phyloP scores from a whole-genome alignment of 148 eudicot genomes.

The Diospyros kaki region DNA sequence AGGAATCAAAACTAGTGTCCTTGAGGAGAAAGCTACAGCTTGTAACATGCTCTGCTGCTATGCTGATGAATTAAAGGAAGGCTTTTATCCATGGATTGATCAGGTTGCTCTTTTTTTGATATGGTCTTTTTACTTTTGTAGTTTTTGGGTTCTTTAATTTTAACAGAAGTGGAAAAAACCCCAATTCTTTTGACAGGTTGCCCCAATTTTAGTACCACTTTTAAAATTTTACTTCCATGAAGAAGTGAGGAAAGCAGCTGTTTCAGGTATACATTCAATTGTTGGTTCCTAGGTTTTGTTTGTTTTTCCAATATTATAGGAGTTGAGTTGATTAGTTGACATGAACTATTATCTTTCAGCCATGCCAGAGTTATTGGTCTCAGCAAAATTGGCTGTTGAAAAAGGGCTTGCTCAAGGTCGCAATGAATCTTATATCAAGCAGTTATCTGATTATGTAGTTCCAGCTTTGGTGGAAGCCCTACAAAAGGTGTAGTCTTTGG shows the following conservation, averaged over 20 bases:
- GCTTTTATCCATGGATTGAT: constrained; percentile 98
- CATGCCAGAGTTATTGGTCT: constrained; percentile 90
- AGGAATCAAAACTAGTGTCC: constrained; percentile 93
- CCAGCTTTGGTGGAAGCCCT: constrained; percentile 94
- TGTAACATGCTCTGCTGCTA: constrained; percentile 98
- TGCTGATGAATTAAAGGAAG: constrained; percentile 98
- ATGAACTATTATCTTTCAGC: constrained; percentile 40
- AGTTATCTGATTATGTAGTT: constrained; percentile 82
- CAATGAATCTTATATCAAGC: constrained; percentile 81
- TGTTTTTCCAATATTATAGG: not conserved
- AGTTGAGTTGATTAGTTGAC: constrained; percentile 13
- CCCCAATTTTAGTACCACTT: constrained; percentile 90
- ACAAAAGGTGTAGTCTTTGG: constrained; percentile 62
- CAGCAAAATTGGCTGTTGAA: constrained; percentile 92
- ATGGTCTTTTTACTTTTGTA: not conserved
- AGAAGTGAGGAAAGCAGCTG: constrained; percentile 96
- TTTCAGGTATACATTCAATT: constrained; percentile 56
- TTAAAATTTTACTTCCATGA: constrained; percentile 95
- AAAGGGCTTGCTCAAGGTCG: constrained; percentile 95
- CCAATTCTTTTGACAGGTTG: constrained; percentile 51
- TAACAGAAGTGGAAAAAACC: not conserved
- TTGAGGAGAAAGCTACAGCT: constrained; percentile 99
- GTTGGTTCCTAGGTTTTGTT: not conserved
- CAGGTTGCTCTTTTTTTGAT: constrained; percentile 49
- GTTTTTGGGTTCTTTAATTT: not conserved